These are phyloP conservation scores for Diaporthe citriasiana DNA, from an alignment of 2,329 filamentous ascomycete species.

Conservation along the genomic window DNA sequence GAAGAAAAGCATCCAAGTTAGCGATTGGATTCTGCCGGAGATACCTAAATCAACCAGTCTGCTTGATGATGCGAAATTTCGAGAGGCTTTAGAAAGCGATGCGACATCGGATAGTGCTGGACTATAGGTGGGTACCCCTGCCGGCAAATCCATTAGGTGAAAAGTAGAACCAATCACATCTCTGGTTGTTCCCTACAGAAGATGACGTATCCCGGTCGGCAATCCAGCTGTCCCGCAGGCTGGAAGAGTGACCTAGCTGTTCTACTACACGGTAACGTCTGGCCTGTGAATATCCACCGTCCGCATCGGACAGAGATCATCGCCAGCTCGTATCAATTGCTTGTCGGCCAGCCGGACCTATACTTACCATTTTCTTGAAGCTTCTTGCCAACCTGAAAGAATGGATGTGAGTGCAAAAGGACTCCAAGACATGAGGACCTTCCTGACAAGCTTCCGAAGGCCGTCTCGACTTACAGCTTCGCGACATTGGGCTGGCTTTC, in stretches of 20 bases:
- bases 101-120: slow-evolving; percentile 41
- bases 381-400: background rate
- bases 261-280: background rate
- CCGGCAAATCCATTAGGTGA: background rate
- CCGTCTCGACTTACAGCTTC: slow-evolving; percentile 65
- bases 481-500: slow-evolving; percentile 66
- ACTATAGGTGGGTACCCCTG: slow-evolving; percentile 35
- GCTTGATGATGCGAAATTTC: slow-evolving; percentile 42
- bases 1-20: background rate
- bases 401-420: slow-evolving; percentile 39
- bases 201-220: slow-evolving; percentile 24
- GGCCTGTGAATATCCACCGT: slow-evolving; percentile 12
- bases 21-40: slow-evolving; percentile 18
- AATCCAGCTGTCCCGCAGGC: slow-evolving; percentile 1
- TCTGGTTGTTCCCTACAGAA: slow-evolving; percentile 14
- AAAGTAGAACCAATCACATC: slow-evolving; percentile 6
- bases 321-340: background rate
- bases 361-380: background rate
- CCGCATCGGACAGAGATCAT: background rate
- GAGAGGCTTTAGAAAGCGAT: slow-evolving; percentile 35
- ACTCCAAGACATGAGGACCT: background rate
- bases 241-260: background rate
- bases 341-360: background rate
- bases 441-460: slow-evolving; percentile 51
- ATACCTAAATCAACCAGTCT: slow-evolving; percentile 9